A percentile compares a stretch with the other conserved stretches of the same genome.
Evolutionary conservation across 1,139 yeast genomes (phyloP).

Genomic region (Kurtzmaniella quercitrusa): DNA sequence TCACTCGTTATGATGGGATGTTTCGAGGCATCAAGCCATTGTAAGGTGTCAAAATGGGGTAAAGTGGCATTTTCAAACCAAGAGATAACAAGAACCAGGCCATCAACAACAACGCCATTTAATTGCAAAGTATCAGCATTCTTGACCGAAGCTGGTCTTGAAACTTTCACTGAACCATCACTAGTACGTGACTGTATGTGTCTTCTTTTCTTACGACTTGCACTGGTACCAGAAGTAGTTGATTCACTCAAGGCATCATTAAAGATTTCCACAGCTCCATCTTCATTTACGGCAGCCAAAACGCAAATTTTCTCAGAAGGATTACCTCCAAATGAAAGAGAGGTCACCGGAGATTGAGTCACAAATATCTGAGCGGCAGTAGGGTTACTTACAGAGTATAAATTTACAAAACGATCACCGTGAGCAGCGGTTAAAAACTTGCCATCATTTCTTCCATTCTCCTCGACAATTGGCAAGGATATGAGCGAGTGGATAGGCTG

Average conservation of each 20-base stretch:
- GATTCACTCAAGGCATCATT: constrained; percentile 32
- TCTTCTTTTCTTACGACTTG: constrained; percentile 34
- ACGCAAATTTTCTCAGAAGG: constrained; percentile 27
- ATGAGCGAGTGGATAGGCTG: constrained; percentile 53
- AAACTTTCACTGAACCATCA: constrained; percentile 35
- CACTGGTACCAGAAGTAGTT: constrained; percentile 11
- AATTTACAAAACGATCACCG: constrained; percentile 75
- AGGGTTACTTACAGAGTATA: constrained; percentile 48
- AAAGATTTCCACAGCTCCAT: constrained; percentile 66
- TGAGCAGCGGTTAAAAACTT: constrained; percentile 64
- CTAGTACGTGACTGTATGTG: constrained; percentile 48
- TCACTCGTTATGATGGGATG: constrained; percentile 19
- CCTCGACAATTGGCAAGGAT: constrained; percentile 19
- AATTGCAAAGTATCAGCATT: constrained; percentile 33
- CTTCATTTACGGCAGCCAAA: constrained; percentile 60
- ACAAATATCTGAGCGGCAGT: constrained; percentile 55
- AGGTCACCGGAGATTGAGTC: constrained; percentile 55
- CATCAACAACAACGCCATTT: constrained; percentile 31
- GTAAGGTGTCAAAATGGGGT: constrained; percentile 59
- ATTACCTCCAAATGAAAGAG: constrained; percentile 34
- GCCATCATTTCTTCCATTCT: constrained; percentile 22
- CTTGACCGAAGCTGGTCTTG: constrained; percentile 42
- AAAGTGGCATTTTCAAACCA: constrained; percentile 74
- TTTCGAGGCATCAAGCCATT: constrained; percentile 45
- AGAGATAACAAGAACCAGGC: constrained; percentile 41